These are phyloP conservation scores for Trichoderma gamsii DNA, from an alignment of 495 filamentous ascomycete genomes.

Conservation along the genomic window DNA sequence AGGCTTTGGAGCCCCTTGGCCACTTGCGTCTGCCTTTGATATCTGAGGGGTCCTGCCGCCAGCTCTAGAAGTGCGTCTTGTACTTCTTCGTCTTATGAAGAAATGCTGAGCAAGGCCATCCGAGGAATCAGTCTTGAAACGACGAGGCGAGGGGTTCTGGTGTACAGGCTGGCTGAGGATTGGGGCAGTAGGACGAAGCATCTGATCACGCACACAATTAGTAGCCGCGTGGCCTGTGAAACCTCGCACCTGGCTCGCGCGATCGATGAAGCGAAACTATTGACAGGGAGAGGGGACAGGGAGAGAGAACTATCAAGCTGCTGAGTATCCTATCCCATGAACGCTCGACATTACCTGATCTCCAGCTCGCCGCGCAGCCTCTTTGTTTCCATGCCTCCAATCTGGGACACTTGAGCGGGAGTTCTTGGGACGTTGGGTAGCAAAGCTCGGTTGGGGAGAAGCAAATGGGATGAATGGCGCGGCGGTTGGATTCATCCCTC, in stretches of 20 bases:
- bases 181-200: background rate
- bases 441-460: background rate
- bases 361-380: background rate
- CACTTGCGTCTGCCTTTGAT: background rate
- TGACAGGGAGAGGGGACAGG: too few relatives aligned
- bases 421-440: background rate
- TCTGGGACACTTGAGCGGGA: background rate
- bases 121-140: background rate
- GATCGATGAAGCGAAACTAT: background rate
- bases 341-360: background rate
- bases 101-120: background rate
- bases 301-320: background rate
- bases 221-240: conserved; percentile 2
- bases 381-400: background rate
- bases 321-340: background rate
- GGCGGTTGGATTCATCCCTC: background rate
- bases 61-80: background rate
- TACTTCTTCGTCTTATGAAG: background rate
- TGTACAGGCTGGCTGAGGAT: background rate
- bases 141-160: background rate
- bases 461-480: background rate
- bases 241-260: background rate
- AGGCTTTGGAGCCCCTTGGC: background rate
- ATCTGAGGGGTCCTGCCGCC: background rate
- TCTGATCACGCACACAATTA: background rate